A percentile compares a stretch with the other conserved stretches of the same genome.
Conservation (phyloP, 208 protist species). For the Zelonia costaricensis region DNA sequence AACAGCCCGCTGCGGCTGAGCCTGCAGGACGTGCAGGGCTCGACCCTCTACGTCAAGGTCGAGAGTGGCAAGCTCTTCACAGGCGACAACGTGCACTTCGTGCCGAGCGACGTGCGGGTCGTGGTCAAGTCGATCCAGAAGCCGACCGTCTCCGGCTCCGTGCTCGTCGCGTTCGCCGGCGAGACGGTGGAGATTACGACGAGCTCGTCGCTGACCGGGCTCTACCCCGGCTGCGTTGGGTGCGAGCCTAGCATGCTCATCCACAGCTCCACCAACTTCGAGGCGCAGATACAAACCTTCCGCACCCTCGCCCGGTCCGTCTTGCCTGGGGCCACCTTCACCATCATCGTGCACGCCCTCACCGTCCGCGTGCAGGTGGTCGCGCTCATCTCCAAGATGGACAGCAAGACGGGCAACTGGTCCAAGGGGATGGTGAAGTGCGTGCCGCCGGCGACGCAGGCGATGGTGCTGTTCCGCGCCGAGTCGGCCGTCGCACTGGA, state of each 20-base stretch:
- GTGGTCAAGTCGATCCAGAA: constrained; percentile 57
- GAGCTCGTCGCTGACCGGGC: constrained; percentile 42
- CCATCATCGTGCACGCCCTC: constrained; percentile 71
- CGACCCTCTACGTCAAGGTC: constrained; percentile 72
- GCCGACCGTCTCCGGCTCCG: constrained; percentile 46
- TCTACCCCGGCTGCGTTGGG: constrained; percentile 75
- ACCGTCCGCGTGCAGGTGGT: constrained; percentile 70
- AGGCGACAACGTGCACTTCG: constrained; percentile 49
- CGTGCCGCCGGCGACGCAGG: constrained; percentile 65
- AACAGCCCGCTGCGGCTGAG: constrained; percentile 67
- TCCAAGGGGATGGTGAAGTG: constrained; percentile 89
- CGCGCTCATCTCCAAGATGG: constrained; percentile 69
- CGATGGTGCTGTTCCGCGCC: constrained; percentile 62
- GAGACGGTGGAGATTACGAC: constrained; percentile 75
- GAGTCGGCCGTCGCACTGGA: constrained; percentile 63
- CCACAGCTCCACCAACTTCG: constrained; percentile 59
- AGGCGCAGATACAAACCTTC: constrained; percentile 85
- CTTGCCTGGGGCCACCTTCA: constrained; percentile 70
- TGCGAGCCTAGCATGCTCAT: constrained; percentile 34
- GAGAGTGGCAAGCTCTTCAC: constrained; percentile 69
- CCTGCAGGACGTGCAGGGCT: constrained; percentile 67
- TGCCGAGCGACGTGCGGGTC: constrained; percentile 62
- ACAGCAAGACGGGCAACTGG: constrained; percentile 60
- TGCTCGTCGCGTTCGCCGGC: constrained; percentile 74
- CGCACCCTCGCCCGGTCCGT: constrained; percentile 58